Evolutionary conservation across 805 yeast species (phyloP), one percentile per base, ranked within the genome.

Genomic region (Priceomyces haplophilus): DNA sequence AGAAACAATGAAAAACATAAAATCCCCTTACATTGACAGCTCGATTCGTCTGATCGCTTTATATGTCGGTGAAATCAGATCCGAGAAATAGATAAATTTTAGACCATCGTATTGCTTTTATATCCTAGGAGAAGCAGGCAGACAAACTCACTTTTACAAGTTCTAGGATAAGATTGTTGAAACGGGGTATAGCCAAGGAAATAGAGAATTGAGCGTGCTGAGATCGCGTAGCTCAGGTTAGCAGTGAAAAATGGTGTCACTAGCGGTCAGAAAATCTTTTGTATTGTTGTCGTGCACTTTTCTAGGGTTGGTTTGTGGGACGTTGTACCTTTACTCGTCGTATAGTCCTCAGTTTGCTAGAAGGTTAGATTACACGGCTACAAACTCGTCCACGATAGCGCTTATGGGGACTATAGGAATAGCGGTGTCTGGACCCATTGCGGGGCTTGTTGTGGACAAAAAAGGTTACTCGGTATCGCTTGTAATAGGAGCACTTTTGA

Each of bases 331-430:
- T 36, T 86, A 81, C 62, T 80, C 87, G 7, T 86, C 88, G 0
- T 86, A 80, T 58, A 83, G 88, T 30, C 91, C 95, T 0, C 93
- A 86, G 57, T 69, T 85, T 42, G 86, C 89, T 1, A 61, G 60
- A 21, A 69, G 71, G 40, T 70, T 86, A 41, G 63, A 64, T 16
- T 78, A 86, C 51, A 57, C 78, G 1, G 88, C 86, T 2, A 72
- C 86, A 0, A 75, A 82, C 41, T 70, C 85, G 3, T 79, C 89
- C 3, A 56, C 72, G 21, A 73, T 85, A 3, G 90, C 88, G 2
- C 74, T 84, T 54, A 58, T 75, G 6, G 95, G 91, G 1, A 78
- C 83, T 25, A 62, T 85, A 30, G 88, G 90, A 0, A 72, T 83
- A 3, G 67, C 85, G 15, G 40, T 76, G 3, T 60, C 79, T 0